Base-by-base conservation (phyloP, 768 basidiomycete genomes). In the Rubroboletus satanas region DNA sequence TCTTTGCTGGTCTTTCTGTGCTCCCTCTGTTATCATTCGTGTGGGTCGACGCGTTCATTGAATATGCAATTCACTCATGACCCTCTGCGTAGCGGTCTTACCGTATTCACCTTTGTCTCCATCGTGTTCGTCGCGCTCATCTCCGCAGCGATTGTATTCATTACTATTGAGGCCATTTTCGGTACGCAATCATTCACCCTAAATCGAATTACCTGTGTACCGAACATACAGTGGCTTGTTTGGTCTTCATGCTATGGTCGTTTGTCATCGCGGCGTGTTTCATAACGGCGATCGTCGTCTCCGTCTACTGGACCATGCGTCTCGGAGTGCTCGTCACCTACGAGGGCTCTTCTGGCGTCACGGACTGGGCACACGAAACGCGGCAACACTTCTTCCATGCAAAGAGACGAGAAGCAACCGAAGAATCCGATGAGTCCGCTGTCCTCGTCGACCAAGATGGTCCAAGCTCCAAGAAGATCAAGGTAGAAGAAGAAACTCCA, bases 71-170 rank as follows among this genome's bases (percentile, higher is more conserved):
- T 41, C 3, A 28, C 38, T 51, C 37, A 55, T 14, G 11, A 12
- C 23, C 43, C 51, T 39, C 12, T 38, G 12, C 14, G 26, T 35
- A 68, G 68, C 32, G 71, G 70, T 26, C 54, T 73, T 29, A 73
- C 71, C 31, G 61, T 77, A 6, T 63, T 79, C 47, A 68, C 69
- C 42, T 54, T 73, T 35, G 65, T 72, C n/a, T 61, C 69, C 36
- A 71, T 72, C 45, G 56, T 68, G 48, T 73, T 74, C 55, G 32
- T 77, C 44, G 77, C 74, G 18, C 39, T 79, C 29, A 62, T 67
- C 15, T 66, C 58, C 32, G 68, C 71, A 23, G 65, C 72, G 35
- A 59, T 73, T 18, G 66, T 55, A 28, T 72, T 72, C 49, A 60
- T 72, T 11, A 60, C 60, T 2, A 58, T 74, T 33, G 77, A 69